phyloP scores from a whole-genome alignment of 2,329 filamentous ascomycete genomes.

The Pseudocercospora eumusae region DNA sequence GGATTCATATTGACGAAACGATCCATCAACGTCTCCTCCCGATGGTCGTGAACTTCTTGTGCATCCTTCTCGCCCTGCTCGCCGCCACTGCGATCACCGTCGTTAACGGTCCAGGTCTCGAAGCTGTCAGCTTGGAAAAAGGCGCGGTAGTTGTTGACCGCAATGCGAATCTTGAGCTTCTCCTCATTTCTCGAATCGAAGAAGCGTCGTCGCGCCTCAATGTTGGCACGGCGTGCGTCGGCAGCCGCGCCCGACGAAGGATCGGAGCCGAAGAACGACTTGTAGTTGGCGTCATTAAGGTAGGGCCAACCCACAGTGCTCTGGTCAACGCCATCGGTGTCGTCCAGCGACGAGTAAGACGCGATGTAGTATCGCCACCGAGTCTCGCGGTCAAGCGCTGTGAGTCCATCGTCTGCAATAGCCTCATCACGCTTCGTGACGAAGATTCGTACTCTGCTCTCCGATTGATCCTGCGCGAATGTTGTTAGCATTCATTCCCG shows the following conservation, averaged over 20 bases:
- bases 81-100: conserved; percentile 40
- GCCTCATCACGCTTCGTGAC: conserved; percentile 85
- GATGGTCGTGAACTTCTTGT: conserved; percentile 38
- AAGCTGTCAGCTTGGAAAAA: conserved; percentile 47
- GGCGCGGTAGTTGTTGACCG: conserved; percentile 46
- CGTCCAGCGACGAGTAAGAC: conserved; percentile 83
- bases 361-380: conserved; percentile 96
- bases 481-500: conserved; percentile 7
- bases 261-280: conserved; percentile 32
- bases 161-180: conserved; percentile 49
- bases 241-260: conserved; percentile 9
- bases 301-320: conserved; percentile 42
- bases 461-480: conserved; percentile 61
- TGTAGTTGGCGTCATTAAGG: conserved; percentile 43
- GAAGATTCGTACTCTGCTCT: conserved; percentile 69
- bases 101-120: conserved; percentile 44
- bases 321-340: conserved; percentile 59
- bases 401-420: conserved; percentile 67
- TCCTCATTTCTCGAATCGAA: conserved; percentile 41
- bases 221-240: conserved; percentile 14
- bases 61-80: conserved; percentile 41
- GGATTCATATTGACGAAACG: conserved; percentile 47
- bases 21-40: conserved; percentile 45
- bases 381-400: conserved; percentile 50
- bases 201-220: conserved; percentile 24